Base-by-base conservation (phyloP, 2,329 filamentous ascomycete genomes). In the Lachnellula suecica region DNA sequence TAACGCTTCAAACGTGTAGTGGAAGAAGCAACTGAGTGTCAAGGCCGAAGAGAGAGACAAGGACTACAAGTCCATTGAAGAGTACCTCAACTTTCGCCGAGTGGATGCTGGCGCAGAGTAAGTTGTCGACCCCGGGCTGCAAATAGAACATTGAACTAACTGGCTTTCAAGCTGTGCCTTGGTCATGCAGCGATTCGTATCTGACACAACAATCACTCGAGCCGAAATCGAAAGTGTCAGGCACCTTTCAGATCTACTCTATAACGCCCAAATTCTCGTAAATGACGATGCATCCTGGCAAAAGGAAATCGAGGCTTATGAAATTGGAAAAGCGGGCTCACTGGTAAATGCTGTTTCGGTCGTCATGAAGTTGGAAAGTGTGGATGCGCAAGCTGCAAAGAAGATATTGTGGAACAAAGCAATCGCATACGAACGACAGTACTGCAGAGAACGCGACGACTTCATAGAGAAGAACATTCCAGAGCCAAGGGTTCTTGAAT, bases 331-430 rank as follows among this genome's bases (percentile, higher is more conserved):
- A 10, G 22, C 42, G 15, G 27, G 22, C 42, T 44, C 42, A 5
- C 42, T 44, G 42, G 42, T 44, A 19, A 44, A 44, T 24, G 42
- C 42, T 29, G n/a, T 44, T 29, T 44, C 42, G n/a, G 24, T 44
- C 27, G 20, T 44, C 15, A 44, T 44, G 42, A 44, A 44, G 4
- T 8, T 44, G 24, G 20, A 44, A 13, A 29, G 24, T 6, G 13
- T 44, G 24, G 42, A 44, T 13, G 42, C 42, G 5, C 20, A 44
- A 23, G 20, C 42, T 17, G 42, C 42, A 9, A 44, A 44, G 24
- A 27, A 44, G 19, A 19, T 24, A n/a, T 17, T 44, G 24, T 44
- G 42, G 42, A 23, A 44, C 42, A 13, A 44, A 24, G 24, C 42
- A 11, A 8, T 44, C 15, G 42, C 11, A 27, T 44, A 44, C 24